These are phyloP conservation scores for Pinus tabuliformis DNA, from an alignment of 75 land plant genomes.

Conservation along the genomic window DNA sequence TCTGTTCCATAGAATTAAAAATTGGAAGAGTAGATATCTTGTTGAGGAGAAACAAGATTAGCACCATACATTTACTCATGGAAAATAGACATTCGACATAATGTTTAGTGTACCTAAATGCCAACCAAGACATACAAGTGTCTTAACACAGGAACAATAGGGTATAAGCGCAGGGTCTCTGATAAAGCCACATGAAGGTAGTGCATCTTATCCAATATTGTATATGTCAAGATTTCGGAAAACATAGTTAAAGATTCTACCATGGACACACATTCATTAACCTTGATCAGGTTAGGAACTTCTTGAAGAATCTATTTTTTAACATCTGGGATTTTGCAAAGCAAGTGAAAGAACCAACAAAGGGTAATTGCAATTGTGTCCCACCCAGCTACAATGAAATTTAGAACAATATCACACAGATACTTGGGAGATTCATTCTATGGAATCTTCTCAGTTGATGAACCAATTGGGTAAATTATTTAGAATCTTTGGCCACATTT, in stretches of 20 bases:
- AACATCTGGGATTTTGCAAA: slow-evolving; percentile 35
- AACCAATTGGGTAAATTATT: too few relatives aligned
- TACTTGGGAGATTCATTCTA: slow-evolving; percentile 19
- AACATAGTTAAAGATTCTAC: too few relatives aligned
- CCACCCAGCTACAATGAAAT: slow-evolving; percentile 55
- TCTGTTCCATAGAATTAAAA: too few relatives aligned
- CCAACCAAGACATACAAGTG: too few relatives aligned
- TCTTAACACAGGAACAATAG: slow-evolving; percentile 28
- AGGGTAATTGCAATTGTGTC: slow-evolving; percentile 52
- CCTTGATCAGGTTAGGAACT: background rate
- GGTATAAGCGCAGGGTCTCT: slow-evolving; percentile 70
- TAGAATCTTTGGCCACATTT: too few relatives aligned
- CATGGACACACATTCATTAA: background rate
- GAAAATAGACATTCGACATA: too few relatives aligned
- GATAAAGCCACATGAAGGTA: slow-evolving; percentile 70
- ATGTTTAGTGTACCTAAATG: too few relatives aligned
- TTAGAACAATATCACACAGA: slow-evolving; percentile 50
- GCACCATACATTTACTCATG: too few relatives aligned
- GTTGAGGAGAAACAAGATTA: too few relatives aligned
- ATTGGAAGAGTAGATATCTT: too few relatives aligned
- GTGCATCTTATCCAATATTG: slow-evolving; percentile 45
- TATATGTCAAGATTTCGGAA: background rate
- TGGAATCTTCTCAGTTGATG: slow-evolving; percentile 19
- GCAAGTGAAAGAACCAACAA: slow-evolving; percentile 58
- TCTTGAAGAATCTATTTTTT: slow-evolving; percentile 12